Evolutionary conservation across 129 eudicot genomes (phyloP), one percentile per base, ranked within the genome.

Genomic region (Chrysanthemum lavandulifolium): DNA sequence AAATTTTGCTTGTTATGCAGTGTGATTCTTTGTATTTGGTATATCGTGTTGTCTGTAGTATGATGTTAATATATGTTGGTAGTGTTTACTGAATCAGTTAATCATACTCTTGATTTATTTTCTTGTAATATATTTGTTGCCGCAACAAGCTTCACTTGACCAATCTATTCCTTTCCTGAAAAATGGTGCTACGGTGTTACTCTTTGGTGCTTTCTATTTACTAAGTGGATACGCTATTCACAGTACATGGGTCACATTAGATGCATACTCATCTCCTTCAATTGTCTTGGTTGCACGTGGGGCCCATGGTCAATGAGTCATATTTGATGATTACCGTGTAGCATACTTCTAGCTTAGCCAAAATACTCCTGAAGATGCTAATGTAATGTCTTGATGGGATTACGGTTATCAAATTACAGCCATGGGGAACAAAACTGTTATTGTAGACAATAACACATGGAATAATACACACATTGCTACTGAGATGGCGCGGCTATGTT

Each of bases 211-310:
- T 12, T 84, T 93, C 65, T 93, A 85, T 82, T 79, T 93, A 78
- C 85, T 87, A 53, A 93, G 95, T 76, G 74, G 97, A 84, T 93
- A 93, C 74, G 95, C 77, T n/a, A 87, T 71, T 73, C 97, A 93
- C 50, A 87, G 96, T 58, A 84, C 92, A 1, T 89, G 96, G 98
- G 97, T 93, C 21, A 93, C 98, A 50, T 89, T 97, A 40, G 97
- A 89, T 77, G 98, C 98, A 49, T 93, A 93, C 78, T 93, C 97
- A n/a, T 89, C 98, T 65, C 98, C 98, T 11, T 93, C 98, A 49
- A 93, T 89, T 60, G 98, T 93, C 53, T 84, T 93, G 67, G 87
- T 97, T 61, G 98, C 98, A 72, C 84, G 97, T 69, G 98, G 97
- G 40, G 86, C 21, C 78, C 76, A 93, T 52, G 98, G 98, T 59